phyloP scores from a whole-genome alignment of 164 flowering plant genomes.

The Santalum album region DNA sequence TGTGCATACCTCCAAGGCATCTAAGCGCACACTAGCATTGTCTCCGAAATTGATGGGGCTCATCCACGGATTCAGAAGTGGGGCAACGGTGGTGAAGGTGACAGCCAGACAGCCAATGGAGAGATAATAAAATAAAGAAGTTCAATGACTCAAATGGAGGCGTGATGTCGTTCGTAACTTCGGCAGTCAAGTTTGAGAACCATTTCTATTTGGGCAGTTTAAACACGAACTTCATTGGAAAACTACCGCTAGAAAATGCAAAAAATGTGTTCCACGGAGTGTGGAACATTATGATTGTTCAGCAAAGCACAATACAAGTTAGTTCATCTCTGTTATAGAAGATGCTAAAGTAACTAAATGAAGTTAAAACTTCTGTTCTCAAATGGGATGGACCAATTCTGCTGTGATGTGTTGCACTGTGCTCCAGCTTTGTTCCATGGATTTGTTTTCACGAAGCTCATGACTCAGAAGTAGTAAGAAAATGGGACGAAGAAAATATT shows the following conservation, averaged over 20 bases:
- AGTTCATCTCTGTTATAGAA: too few relatives aligned
- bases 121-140: constrained; percentile 23
- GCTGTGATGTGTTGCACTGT: too few relatives aligned
- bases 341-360: too few relatives aligned
- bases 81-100: constrained; percentile 57
- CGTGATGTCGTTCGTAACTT: constrained; percentile 55
- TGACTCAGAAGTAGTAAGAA: too few relatives aligned
- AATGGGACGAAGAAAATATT: too few relatives aligned
- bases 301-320: too few relatives aligned
- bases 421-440: too few relatives aligned
- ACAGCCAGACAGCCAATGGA: constrained; percentile 37
- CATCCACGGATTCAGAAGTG: constrained; percentile 8
- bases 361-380: too few relatives aligned
- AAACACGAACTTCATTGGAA: constrained; percentile 51
- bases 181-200: constrained; percentile 50
- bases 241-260: constrained; percentile 20
- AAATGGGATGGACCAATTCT: too few relatives aligned
- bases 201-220: constrained; percentile 65
- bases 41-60: constrained; percentile 24
- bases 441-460: too few relatives aligned
- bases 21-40: constrained; percentile 29
- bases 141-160: constrained; percentile 53
- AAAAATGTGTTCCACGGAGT: too few relatives aligned
- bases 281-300: too few relatives aligned
- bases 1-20: constrained; percentile 30